phyloP scores from a whole-genome alignment of 2,329 filamentous ascomycete genomes.

The Sphaerulina vaccinii region DNA sequence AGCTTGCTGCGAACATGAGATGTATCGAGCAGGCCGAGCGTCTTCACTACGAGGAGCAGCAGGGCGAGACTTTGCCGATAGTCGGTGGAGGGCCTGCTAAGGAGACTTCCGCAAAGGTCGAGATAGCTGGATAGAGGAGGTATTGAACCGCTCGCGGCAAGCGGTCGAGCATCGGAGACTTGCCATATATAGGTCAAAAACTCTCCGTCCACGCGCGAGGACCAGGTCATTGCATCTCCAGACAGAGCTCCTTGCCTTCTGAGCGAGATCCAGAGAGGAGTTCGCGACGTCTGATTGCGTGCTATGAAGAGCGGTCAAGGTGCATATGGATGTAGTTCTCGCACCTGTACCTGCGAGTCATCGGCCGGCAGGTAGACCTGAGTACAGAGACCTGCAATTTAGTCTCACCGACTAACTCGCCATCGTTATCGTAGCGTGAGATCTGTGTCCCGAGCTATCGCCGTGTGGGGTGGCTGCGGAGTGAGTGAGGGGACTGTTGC shows the following conservation, averaged over 20 bases:
- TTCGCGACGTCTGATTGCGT: no score
- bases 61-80: constrained; percentile 11
- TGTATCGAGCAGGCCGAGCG: constrained; percentile 84
- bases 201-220: no score
- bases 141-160: background rate
- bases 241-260: no score
- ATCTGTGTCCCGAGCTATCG: background rate
- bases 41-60: constrained; percentile 55
- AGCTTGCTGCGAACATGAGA: constrained; percentile 83
- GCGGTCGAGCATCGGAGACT: background rate
- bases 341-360: background rate
- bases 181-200: no score
- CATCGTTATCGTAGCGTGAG: background rate
- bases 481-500: background rate
- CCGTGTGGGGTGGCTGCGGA: background rate
- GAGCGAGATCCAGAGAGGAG: no score
- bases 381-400: background rate
- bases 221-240: no score
- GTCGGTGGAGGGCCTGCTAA: background rate
- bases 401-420: background rate
- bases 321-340: background rate
- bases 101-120: constrained; percentile 9
- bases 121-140: constrained; percentile 20
- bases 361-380: background rate
- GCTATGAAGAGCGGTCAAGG: background rate